Evolutionary conservation across 768 basidiomycete genomes (phyloP).

Genomic region (Nevesoporus exiguus): DNA sequence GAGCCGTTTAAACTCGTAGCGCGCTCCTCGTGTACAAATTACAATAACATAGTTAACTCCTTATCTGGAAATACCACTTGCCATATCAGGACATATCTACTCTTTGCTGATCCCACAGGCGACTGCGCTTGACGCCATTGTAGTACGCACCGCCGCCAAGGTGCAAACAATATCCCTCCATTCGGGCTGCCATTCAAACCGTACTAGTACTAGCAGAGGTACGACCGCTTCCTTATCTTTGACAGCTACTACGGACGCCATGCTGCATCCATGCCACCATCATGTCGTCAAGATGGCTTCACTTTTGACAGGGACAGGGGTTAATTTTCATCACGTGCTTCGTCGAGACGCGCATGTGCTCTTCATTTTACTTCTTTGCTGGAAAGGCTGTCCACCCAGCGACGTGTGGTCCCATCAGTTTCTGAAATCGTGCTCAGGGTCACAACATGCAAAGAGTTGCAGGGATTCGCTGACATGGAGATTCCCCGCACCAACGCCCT

Average conservation of each 20-base stretch:
- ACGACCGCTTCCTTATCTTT: background rate
- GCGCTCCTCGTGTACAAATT: conserved; percentile 4
- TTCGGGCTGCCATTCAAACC: too few species aligned
- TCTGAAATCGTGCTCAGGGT: conserved; percentile 13
- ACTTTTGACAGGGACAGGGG: conserved; percentile 2
- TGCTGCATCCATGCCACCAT: background rate
- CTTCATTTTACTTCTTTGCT: background rate
- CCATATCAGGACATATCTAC: background rate
- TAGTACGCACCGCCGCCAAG: too few species aligned
- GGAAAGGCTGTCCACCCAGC: background rate
- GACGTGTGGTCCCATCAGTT: conserved; percentile 20
- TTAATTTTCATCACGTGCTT: conserved; percentile 17
- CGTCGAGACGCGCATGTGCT: background rate
- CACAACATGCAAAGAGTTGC: background rate
- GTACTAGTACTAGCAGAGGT: background rate
- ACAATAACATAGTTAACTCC: conserved; percentile 12
- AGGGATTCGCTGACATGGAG: conserved; percentile 22
- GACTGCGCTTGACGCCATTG: too few species aligned
- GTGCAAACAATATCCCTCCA: too few species aligned
- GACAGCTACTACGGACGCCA: background rate
- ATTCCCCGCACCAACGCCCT: conserved; percentile 26
- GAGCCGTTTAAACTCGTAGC: conserved; percentile 6
- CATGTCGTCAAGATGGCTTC: background rate
- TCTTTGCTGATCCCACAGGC: too few species aligned
- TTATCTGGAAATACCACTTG: background rate